A percentile compares a stretch with the other conserved stretches of the same genome.
These are phyloP conservation scores for Halocafeteria seosinensis DNA, from an alignment of 108 stramenopile species.

Conservation along the genomic window DNA sequence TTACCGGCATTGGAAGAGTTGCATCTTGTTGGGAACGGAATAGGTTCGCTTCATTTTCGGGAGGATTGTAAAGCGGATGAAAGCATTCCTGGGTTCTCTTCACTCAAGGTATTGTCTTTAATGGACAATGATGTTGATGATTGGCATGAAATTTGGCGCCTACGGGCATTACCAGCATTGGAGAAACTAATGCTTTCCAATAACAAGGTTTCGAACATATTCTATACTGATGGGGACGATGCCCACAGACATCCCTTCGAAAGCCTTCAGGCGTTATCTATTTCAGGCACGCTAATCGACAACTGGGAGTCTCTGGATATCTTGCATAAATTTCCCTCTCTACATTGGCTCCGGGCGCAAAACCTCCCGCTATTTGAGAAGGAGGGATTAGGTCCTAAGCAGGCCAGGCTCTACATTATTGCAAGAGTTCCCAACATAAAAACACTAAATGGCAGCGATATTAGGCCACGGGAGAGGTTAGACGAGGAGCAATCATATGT, in stretches of 20 bases:
- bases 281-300: not conserved
- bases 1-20: not conserved
- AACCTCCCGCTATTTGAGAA: not conserved
- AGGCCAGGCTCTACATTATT: not conserved
- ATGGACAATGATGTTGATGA: not conserved
- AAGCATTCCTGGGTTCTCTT: not conserved
- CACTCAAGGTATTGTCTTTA: not conserved
- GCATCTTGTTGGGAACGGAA: not conserved
- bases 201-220: not conserved
- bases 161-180: not conserved
- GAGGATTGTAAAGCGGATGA: no score
- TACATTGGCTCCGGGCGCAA: not conserved
- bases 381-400: not conserved
- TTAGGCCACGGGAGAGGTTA: not conserved
- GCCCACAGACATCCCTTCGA: no score
- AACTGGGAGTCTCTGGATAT: not conserved
- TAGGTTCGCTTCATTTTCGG: not conserved
- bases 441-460: not conserved
- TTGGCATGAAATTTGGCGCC: not conserved
- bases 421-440: not conserved
- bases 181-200: not conserved
- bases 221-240: no score
- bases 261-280: not conserved
- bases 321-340: not conserved
- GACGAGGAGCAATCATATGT: not conserved